These are phyloP conservation scores for Hypsizygus marmoreus DNA, from an alignment of 768 basidiomycete genomes.

Conservation along the genomic window DNA sequence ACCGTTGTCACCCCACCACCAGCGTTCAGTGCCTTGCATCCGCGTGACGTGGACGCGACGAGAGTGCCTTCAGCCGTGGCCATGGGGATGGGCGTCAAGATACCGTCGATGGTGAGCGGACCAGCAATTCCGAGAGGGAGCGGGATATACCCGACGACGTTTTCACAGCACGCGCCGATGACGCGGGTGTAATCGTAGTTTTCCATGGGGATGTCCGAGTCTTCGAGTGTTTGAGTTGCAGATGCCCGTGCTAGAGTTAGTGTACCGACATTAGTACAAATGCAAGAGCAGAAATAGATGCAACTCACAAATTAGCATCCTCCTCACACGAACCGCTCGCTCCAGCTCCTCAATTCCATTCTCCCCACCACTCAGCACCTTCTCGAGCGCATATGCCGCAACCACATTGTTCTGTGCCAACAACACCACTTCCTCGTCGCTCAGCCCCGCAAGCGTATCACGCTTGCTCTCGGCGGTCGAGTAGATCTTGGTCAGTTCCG, in stretches of 20 bases:
- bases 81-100: constrained; percentile 91
- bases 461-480: constrained; percentile 68
- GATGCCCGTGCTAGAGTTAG: constrained; percentile 75
- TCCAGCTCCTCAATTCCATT: constrained; percentile 61
- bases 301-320: constrained; percentile 87
- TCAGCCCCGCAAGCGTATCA: constrained; percentile 60
- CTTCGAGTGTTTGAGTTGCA: constrained; percentile 79
- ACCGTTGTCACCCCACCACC: constrained; percentile 96
- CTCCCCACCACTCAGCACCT: constrained; percentile 72
- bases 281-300: neutral
- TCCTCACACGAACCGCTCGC: constrained; percentile 82
- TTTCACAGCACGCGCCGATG: constrained; percentile 97
- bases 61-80: constrained; percentile 99
- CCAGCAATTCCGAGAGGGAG: constrained; percentile 96
- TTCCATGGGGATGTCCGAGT: constrained; percentile 77
- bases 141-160: constrained; percentile 97
- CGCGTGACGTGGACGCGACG: constrained; percentile 95
- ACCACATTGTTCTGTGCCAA: constrained; percentile 92
- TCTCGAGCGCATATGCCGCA: constrained; percentile 93
- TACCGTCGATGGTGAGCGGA: constrained; percentile 88
- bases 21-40: constrained; percentile 96
- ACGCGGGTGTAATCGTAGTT: constrained; percentile 94
- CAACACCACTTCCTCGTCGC: constrained; percentile 90
- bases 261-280: constrained; percentile 6
- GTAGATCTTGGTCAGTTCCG: constrained; percentile 80